Conservation (phyloP, 2,329 filamentous ascomycete species). For the Mycogone perniciosa region DNA sequence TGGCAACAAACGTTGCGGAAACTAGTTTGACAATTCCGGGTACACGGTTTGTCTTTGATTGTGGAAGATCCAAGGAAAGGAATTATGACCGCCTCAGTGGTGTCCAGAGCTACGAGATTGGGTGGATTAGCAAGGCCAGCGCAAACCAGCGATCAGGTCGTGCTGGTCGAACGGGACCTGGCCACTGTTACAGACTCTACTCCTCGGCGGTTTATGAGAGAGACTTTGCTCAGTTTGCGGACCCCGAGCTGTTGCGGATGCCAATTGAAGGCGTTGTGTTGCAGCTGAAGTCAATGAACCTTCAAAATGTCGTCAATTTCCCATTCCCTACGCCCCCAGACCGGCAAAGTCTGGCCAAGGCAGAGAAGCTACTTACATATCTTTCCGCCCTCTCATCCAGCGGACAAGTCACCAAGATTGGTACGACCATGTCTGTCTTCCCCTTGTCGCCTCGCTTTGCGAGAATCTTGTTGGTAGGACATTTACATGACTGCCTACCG, state of each 20-base stretch:
- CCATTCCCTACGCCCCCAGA: slow-evolving; percentile 92
- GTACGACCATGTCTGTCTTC: slow-evolving; percentile 78
- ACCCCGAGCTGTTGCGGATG: slow-evolving; percentile 84
- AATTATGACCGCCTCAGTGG: slow-evolving; percentile 82
- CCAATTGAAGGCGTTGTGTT: slow-evolving; percentile 90
- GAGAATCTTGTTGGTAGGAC: slow-evolving; percentile 83
- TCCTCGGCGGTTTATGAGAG: slow-evolving; percentile 90
- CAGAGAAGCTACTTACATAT: slow-evolving; percentile 80
- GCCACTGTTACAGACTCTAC: slow-evolving; percentile 92
- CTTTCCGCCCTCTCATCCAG: slow-evolving; percentile 69
- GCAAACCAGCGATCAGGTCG: slow-evolving; percentile 87
- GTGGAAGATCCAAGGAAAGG: slow-evolving; percentile 85
- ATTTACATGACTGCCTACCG: slow-evolving; percentile 72
- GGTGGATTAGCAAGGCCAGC: slow-evolving; percentile 97
- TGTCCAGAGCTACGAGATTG: slow-evolving; percentile 90
- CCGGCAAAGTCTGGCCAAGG: slow-evolving; percentile 65
- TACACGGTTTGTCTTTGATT: slow-evolving; percentile 92
- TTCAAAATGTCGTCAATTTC: slow-evolving; percentile 86
- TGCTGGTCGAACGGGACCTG: slow-evolving; percentile 89
- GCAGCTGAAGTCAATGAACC: slow-evolving; percentile 90
- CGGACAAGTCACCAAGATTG: slow-evolving; percentile 72
- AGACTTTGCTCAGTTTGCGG: slow-evolving; percentile 78
- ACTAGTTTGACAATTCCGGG: slow-evolving; percentile 95
- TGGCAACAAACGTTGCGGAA: slow-evolving; percentile 95
- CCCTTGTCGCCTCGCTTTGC: slow-evolving; percentile 86